Evolutionary conservation across 2,329 filamentous ascomycete genomes (phyloP).

Genomic region (Ascochyta rabiei): DNA sequence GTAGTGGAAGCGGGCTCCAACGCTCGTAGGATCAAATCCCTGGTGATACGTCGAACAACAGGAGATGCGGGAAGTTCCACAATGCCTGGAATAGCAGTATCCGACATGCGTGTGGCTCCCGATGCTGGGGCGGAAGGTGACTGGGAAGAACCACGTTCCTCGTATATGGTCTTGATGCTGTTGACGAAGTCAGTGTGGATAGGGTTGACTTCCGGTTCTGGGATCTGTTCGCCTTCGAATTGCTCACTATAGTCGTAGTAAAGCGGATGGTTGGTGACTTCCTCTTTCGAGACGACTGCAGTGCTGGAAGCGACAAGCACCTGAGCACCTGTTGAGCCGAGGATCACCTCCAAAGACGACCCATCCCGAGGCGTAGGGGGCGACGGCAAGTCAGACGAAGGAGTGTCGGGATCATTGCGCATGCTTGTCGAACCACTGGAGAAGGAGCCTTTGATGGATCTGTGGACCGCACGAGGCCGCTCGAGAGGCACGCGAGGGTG

Average conservation of each 20-base stretch:
- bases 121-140: background rate
- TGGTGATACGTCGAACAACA: conserved; percentile 40
- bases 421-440: conserved; percentile 41
- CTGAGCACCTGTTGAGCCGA: conserved; percentile 23
- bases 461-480: conserved; percentile 28
- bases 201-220: conserved; percentile 21
- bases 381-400: conserved; percentile 53
- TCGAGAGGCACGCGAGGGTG: conserved; percentile 29
- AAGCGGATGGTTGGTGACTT: conserved; percentile 20
- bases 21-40: conserved; percentile 37
- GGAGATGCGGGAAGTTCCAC: conserved; percentile 42
- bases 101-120: background rate
- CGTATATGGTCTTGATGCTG: conserved; percentile 51
- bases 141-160: conserved; percentile 38
- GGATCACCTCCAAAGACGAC: conserved; percentile 42
- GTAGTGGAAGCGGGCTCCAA: conserved; percentile 38
- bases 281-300: conserved; percentile 32
- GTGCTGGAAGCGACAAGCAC: conserved; percentile 39
- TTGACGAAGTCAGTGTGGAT: conserved; percentile 49
- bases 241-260: conserved; percentile 49
- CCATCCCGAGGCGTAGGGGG: conserved; percentile 52
- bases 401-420: conserved; percentile 48
- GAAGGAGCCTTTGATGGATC: conserved; percentile 30
- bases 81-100: conserved; percentile 9
- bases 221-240: conserved; percentile 36